Conservation (phyloP, 257 asterid species). For the Nicotiana knightiana region DNA sequence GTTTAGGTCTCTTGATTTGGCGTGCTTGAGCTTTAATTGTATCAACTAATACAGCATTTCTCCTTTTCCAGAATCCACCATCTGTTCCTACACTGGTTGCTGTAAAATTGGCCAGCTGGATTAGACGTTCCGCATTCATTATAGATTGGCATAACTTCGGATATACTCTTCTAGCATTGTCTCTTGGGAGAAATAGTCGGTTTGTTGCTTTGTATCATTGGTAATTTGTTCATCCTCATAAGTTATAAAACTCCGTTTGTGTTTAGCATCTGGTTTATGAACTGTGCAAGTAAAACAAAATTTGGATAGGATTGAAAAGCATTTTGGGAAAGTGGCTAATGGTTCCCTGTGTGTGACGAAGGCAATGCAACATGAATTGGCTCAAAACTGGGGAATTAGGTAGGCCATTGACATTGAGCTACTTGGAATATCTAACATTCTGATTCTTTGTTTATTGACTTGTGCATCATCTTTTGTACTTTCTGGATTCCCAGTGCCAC, state of each 20-base stretch:
- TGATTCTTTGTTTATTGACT: constrained; percentile 1
- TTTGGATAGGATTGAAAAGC: constrained; percentile 81
- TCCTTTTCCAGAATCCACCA: constrained; percentile 81
- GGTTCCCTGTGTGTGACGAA: constrained; percentile 93
- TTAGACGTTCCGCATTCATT: constrained; percentile 61
- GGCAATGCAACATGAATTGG: constrained; percentile 97
- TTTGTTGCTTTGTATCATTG: constrained; percentile 76
- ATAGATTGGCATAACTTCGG: constrained; percentile 98
- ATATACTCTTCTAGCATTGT: constrained; percentile 75
- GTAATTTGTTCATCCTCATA: constrained; percentile 31
- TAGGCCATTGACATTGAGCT: constrained; percentile 26
- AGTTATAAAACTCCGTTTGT: constrained; percentile 6
- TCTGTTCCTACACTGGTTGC: constrained; percentile 95
- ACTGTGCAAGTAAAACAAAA: constrained; percentile 5
- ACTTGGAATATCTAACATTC: constrained; percentile 4
- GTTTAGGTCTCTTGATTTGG: background rate
- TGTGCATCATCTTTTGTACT: constrained; percentile 1
- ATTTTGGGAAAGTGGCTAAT: constrained; percentile 74
- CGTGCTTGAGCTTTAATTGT: constrained; percentile 9
- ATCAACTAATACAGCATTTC: constrained; percentile 7
- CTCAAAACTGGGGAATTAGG: constrained; percentile 90
- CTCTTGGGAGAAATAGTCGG: constrained; percentile 72
- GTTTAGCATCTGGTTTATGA: constrained; percentile 12
- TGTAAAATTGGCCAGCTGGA: constrained; percentile 88
- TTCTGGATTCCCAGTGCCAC: constrained; percentile 54